Evolutionary conservation across 1,284 basidiomycete genomes (phyloP).

Genomic region (Malassezia furfur): DNA sequence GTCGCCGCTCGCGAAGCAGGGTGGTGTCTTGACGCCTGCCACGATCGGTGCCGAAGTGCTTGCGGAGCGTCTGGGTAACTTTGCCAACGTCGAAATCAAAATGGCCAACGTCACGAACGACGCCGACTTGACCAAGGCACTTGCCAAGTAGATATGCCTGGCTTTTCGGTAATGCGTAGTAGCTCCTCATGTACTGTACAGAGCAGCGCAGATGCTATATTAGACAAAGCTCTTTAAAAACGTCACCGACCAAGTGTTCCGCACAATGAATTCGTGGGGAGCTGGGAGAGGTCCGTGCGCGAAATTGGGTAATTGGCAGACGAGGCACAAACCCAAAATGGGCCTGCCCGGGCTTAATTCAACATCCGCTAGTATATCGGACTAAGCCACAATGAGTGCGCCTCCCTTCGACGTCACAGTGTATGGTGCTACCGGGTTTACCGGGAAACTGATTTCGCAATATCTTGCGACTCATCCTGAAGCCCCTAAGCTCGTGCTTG

Average conservation of each 20-base stretch:
- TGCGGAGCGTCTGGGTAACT: slow-evolving; percentile 58
- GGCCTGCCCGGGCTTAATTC: too few relatives aligned
- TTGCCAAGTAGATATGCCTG: neutral
- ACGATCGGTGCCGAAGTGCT: slow-evolving; percentile 66
- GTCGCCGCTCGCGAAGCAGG: slow-evolving; percentile 56
- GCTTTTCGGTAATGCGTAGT: too few relatives aligned
- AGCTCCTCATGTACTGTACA: too few relatives aligned
- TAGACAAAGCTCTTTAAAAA: too few relatives aligned
- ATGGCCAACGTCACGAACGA: slow-evolving; percentile 2
- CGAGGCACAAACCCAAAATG: too few relatives aligned
- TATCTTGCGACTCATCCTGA: slow-evolving; percentile 28
- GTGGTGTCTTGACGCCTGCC: slow-evolving; percentile 69
- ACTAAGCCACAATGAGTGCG: neutral
- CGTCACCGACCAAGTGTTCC: too few relatives aligned
- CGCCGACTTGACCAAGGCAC: neutral
- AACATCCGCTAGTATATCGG: too few relatives aligned
- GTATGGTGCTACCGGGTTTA: slow-evolving; percentile 30
- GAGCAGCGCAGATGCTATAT: too few relatives aligned
- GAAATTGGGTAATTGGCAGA: too few relatives aligned
- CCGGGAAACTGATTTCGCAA: slow-evolving; percentile 28
- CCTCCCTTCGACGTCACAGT: neutral
- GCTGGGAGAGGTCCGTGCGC: too few relatives aligned
- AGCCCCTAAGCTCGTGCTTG: slow-evolving; percentile 26
- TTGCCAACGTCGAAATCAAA: slow-evolving; percentile 54
- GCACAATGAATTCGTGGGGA: too few relatives aligned